Conservation (phyloP, 129 eudicot genomes). For the Lactuca sativa region DNA sequence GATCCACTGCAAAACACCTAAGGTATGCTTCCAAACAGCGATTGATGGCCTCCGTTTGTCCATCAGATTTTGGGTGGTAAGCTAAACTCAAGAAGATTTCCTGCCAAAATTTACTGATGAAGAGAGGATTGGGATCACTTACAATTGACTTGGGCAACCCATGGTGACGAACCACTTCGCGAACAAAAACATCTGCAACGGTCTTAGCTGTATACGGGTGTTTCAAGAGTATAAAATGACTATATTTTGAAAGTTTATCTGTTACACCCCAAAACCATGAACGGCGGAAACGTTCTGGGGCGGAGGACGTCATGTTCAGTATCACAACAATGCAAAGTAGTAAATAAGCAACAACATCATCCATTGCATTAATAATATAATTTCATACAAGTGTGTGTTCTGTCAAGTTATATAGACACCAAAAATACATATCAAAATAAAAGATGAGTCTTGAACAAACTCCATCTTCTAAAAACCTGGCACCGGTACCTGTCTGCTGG, state of each 20-base stretch:
- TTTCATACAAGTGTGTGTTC: no score
- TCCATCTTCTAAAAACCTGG: no score
- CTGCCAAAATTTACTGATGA: not conserved
- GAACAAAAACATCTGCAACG: not conserved
- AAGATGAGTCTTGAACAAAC: no score
- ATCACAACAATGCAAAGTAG: no score
- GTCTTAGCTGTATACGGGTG: not conserved
- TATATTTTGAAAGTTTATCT: not conserved
- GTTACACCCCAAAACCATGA: no score
- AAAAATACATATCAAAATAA: no score
- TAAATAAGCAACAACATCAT: no score
- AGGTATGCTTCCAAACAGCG: not conserved
- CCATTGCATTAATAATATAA: no score
- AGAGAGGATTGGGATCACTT: not conserved
- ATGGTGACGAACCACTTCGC: not conserved
- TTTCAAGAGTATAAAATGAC: not conserved
- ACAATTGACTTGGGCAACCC: not conserved
- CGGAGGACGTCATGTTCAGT: no score
- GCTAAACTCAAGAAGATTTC: not conserved
- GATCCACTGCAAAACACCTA: not conserved
- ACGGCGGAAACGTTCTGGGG: no score
- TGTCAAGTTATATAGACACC: no score
- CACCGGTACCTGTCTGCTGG: no score
- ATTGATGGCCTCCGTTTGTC: not conserved
- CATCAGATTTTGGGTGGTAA: not conserved